A percentile compares a stretch with the other conserved stretches of the same genome.
Conservation (phyloP, 129 eudicot genomes). For the Ambrosia trifida region DNA sequence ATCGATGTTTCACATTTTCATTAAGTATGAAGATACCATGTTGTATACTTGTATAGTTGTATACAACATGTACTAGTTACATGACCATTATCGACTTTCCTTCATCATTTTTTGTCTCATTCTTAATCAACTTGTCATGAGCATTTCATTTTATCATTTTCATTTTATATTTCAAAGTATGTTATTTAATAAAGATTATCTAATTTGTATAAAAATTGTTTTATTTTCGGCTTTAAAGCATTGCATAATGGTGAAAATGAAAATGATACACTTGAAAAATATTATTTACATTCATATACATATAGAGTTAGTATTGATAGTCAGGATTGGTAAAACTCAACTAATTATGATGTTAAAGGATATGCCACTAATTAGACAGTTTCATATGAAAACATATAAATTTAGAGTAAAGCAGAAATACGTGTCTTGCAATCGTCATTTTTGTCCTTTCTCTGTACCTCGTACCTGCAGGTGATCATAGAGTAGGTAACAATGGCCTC, state of each 20-base stretch:
- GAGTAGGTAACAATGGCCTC: too few species aligned
- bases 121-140: not conserved
- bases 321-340: not conserved
- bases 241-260: not conserved
- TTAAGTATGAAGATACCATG: too few species aligned
- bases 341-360: not conserved
- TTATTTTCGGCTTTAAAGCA: not conserved
- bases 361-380: not conserved
- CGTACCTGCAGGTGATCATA: too few species aligned
- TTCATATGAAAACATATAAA: not conserved
- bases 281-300: not conserved
- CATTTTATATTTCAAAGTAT: not conserved
- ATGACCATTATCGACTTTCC: not conserved
- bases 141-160: not conserved
- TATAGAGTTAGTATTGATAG: not conserved
- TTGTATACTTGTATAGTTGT: not conserved
- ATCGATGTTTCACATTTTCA: not conserved
- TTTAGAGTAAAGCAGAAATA: too few species aligned
- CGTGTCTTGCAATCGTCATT: too few species aligned
- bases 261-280: not conserved
- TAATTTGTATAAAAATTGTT: not conserved
- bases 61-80: not conserved
- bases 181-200: not conserved
- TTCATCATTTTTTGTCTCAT: not conserved
- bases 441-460: too few species aligned